Percentiles rank a stretch among this genome's conserved stretches.
Conservation (phyloP, 2,329 filamentous ascomycete species). For the Aureobasidium namibiae region DNA sequence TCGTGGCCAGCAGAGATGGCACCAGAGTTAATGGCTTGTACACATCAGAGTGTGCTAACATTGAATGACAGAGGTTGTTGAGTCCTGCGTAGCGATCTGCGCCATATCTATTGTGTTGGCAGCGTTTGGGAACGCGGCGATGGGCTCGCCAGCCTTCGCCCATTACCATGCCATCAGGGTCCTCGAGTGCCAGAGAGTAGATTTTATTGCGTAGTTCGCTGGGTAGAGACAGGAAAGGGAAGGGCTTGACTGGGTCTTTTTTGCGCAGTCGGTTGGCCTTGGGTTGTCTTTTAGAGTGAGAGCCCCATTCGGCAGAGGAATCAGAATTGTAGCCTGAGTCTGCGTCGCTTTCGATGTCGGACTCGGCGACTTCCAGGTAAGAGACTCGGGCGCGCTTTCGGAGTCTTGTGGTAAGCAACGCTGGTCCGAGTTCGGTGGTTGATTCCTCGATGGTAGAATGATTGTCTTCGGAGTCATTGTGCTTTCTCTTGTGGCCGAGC, state of each 20-base stretch:
- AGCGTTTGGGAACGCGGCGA: neutral
- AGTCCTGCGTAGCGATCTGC: neutral
- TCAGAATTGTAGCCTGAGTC: constrained; percentile 1
- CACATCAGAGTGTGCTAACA: too few relatives aligned
- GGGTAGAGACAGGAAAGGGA: constrained; percentile 9
- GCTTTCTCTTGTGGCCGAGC: neutral
- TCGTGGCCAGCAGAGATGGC: neutral
- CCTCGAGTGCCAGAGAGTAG: constrained; percentile 1
- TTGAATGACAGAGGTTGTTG: too few relatives aligned
- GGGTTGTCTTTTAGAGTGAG: neutral
- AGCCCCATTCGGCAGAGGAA: neutral
- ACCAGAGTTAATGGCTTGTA: neutral
- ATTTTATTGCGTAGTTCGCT: constrained; percentile 16
- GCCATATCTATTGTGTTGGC: neutral
- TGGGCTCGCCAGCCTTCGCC: neutral
- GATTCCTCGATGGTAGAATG: neutral
- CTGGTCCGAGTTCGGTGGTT: neutral
- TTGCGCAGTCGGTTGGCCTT: neutral
- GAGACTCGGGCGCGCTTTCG: constrained; percentile 1
- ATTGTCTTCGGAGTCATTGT: neutral
- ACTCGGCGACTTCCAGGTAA: neutral
- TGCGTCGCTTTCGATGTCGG: neutral
- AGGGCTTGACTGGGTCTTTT: neutral
- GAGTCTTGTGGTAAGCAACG: neutral
- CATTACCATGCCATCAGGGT: neutral